Base-by-base conservation (phyloP, 208 protist genomes). In the Trypanosoma rangeli region DNA sequence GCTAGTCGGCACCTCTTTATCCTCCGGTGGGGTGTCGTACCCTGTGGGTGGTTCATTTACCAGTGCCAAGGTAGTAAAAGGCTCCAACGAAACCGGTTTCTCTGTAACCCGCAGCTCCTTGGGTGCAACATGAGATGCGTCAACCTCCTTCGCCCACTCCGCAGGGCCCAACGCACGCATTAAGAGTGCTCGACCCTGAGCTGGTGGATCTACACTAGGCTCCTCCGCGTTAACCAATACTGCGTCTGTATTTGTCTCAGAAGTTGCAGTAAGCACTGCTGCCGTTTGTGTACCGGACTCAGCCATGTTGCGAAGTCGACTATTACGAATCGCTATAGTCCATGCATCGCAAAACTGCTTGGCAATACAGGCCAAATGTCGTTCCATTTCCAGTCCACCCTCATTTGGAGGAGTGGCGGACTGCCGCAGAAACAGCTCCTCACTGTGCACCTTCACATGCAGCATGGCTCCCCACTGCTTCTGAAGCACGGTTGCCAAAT, bases 211-310 rank as follows among this genome's bases (percentile, higher is more conserved):
- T 15, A 37, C 33, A 0, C 29, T 20, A 24, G 7, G 20, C n/a
- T n/a, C 54, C 31, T 44, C 62, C 26, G 52, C 15, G 22, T 31
- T 20, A 39, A 33, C 26, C 26, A 54, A 20, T 54, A 37, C 42
- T 12, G 33, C 59, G 9, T 77, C 72, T 33, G 72, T 77, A 50
- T 77, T 70, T 24, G 65, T 68, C 20, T 24, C 64, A 37, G 39
- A 50, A 0, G 49, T 56, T 16, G 64, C 65, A 9, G 64, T 77
- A 18, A 77, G 10, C 5, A 58, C 15, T 1, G 67, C 60, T 12
- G 72, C 59, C 15, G 72, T 77, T 66, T 77, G 72, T 50, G 72
- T 77, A 33, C 72, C 72, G 0, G 64, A 44, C 1, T 70, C 65
- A 20, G 9, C 48, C 28, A 29, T 55, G 22, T 54, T 49, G 62